Evolutionary conservation across 805 yeast species (phyloP).

Genomic region (Wickerhamomyces ciferrii): DNA sequence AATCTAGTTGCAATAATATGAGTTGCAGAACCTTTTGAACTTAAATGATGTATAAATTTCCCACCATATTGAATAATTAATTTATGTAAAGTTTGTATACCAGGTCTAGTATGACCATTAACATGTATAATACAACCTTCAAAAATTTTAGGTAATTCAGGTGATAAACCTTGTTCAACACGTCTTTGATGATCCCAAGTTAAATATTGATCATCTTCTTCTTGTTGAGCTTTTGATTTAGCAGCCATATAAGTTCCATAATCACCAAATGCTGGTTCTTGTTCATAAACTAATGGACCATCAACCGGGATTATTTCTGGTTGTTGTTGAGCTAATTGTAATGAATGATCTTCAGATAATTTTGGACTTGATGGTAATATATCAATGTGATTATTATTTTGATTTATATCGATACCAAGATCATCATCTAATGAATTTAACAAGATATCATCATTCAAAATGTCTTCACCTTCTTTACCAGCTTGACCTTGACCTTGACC

Average conservation of each 20-base stretch:
- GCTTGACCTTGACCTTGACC: background rate
- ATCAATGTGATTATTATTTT: background rate
- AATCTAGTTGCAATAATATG: constrained; percentile 79
- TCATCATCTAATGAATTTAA: background rate
- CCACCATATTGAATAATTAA: constrained; percentile 81
- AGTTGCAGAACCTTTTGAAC: constrained; percentile 69
- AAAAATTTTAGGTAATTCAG: constrained; percentile 36
- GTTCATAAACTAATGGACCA: background rate
- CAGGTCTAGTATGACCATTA: constrained; percentile 86
- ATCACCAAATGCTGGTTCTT: constrained; percentile 50
- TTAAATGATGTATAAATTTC: constrained; percentile 57
- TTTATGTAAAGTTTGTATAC: constrained; percentile 66
- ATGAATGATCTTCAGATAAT: background rate
- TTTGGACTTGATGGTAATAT: constrained; percentile 1
- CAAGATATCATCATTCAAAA: background rate
- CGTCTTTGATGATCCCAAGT: constrained; percentile 42
- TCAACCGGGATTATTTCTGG: background rate
- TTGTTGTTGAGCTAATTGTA: constrained; percentile 12
- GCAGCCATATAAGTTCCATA: constrained; percentile 58
- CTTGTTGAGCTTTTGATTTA: constrained; percentile 59
- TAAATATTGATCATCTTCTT: constrained; percentile 43
- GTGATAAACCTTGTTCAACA: constrained; percentile 7
- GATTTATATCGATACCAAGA: background rate
- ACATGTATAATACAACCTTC: constrained; percentile 63
- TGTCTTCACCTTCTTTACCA: background rate